Base-by-base conservation (phyloP, 495 filamentous ascomycete species). In the Friedmanniomyces endolithicus region DNA sequence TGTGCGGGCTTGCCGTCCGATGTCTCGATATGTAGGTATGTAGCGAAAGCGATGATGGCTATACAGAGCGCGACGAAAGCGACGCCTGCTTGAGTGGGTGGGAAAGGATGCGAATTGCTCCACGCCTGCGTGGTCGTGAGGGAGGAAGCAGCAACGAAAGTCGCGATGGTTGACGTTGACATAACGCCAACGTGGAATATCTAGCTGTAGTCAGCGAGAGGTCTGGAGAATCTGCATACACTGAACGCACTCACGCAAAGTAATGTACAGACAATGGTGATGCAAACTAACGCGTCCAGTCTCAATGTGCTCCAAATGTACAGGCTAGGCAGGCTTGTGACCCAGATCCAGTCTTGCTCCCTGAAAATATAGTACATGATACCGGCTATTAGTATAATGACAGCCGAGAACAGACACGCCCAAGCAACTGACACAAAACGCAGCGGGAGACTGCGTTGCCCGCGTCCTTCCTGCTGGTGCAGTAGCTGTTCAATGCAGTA, bases 211-310 rank as follows among this genome's bases (percentile, higher is more conserved):
- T 29, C 8, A 39, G 55, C 46, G 55, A 12, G 17, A 6, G 23
- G 8, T 54, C 41, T 11, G 22, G 37, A 9, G 19, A 19, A 29
- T 20, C 27, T 1, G n/a, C 4, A 27, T 0, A 20, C 3, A 20
- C 12, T 2, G 24, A 24, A 7, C 16, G 6, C 41, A 62, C 65
- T 62, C 56, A 67, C 65, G 9, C 57, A 50, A 29, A 54, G 34
- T 23, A 68, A n/a, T 31, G 61, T 58, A 59, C 58, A 65, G 17
- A 64, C 31, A 24, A 56, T 44, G 22, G 53, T 64, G 44, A 56
- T 53, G 33, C 53, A 56, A 29, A 60, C 47, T 39, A 60, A 44
- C 27, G 55, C 19, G 41, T 50, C 43, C 33, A 67, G 52, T 16
- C 49, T 48, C 11, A 61, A 17, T n/a, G 41, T 45, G 44, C 62